phyloP scores from a whole-genome alignment of 2,329 filamentous ascomycete species.

The Venturia oleaginea region DNA sequence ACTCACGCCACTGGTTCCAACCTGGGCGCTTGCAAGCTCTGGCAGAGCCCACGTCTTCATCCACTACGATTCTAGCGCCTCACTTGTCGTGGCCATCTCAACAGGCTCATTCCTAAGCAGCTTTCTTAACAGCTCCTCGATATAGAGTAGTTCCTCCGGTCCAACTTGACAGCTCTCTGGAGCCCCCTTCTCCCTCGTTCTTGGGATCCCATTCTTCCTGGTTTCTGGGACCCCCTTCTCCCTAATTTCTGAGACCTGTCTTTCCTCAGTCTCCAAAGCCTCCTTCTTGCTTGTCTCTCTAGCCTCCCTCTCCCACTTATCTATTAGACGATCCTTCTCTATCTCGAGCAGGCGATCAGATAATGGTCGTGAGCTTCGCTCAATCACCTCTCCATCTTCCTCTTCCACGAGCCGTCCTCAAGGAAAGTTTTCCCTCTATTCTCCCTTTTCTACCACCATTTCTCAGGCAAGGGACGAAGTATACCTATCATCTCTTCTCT shows the following conservation, averaged over 20 bases:
- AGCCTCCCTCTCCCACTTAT: background rate
- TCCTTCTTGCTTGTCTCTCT: no score
- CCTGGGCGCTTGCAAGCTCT: background rate
- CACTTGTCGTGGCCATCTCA: background rate
- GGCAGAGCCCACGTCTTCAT: background rate
- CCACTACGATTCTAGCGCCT: background rate
- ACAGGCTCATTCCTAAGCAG: background rate
- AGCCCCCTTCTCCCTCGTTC: no score
- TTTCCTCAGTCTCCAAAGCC: no score
- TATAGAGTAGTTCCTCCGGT: background rate
- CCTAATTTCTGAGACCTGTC: no score
- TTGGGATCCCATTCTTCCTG: no score
- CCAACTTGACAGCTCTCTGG: background rate
- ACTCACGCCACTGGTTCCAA: no score
- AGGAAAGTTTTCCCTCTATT: background rate
- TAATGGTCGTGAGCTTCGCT: background rate
- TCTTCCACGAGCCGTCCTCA: background rate
- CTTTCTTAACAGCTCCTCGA: background rate
- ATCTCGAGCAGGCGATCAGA: background rate
- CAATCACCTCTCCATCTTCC: background rate
- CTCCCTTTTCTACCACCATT: background rate
- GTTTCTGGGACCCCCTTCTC: no score
- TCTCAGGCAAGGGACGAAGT: background rate
- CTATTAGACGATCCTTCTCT: background rate
- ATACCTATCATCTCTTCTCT: background rate